phyloP scores from a whole-genome alignment of 495 filamentous ascomycete species.

The Penicillium verhagenii region DNA sequence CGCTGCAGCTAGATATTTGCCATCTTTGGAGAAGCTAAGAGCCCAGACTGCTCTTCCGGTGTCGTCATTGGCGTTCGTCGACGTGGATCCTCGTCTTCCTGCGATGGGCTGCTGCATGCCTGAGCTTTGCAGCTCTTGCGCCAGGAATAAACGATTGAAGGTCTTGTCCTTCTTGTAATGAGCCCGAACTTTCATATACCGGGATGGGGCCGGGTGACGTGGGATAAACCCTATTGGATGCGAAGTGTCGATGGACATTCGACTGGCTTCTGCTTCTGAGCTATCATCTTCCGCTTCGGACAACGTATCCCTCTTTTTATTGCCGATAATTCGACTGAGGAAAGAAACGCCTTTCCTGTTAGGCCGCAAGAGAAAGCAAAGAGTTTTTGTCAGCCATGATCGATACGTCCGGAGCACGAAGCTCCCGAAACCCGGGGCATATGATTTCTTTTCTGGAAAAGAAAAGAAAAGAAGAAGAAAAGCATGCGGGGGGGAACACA shows the following conservation, averaged over 20 bases:
- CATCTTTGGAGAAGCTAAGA: constrained; percentile 89
- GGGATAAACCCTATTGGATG: constrained; percentile 86
- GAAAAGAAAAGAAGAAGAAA: too few species aligned
- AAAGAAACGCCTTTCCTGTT: constrained; percentile 84
- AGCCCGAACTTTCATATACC: constrained; percentile 82
- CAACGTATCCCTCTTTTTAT: constrained; percentile 63
- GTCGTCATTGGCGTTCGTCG: constrained; percentile 30
- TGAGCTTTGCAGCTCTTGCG: constrained; percentile 69
- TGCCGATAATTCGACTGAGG: constrained; percentile 82
- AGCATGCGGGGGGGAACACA: not conserved
- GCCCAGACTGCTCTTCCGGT: constrained; percentile 75
- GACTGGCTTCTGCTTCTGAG: constrained; percentile 66
- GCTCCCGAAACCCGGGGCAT: constrained; percentile 1
- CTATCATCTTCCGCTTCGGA: constrained; percentile 62
- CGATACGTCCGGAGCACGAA: not conserved
- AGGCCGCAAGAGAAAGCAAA: constrained; percentile 4
- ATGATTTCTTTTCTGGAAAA: not conserved
- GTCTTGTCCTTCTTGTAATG: constrained; percentile 80
- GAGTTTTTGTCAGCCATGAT: not conserved
- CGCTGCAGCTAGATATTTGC: constrained; percentile 83
- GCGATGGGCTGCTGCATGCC: constrained; percentile 14
- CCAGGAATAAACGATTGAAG: constrained; percentile 85
- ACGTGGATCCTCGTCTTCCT: constrained; percentile 28
- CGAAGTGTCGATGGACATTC: constrained; percentile 75
- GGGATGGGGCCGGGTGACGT: constrained; percentile 82